A percentile compares a stretch with the other conserved stretches of the same genome.
Conservation (phyloP, 495 filamentous ascomycete genomes). For the Podospora bellae-mahoneyi region DNA sequence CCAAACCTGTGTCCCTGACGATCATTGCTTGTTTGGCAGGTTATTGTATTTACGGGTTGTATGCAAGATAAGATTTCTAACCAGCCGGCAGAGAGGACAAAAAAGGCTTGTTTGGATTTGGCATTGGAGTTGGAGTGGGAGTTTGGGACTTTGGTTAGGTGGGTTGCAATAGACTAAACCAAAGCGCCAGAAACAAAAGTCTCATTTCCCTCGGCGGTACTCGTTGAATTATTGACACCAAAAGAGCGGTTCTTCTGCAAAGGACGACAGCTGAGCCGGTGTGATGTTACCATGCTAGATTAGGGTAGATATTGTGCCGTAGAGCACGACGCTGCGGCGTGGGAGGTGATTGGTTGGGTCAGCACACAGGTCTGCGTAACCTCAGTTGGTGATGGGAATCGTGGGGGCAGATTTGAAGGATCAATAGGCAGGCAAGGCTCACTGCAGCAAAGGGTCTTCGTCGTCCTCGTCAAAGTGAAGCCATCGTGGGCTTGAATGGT, state of each 20-base stretch:
- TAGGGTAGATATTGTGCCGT: not conserved
- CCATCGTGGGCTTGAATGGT: not conserved
- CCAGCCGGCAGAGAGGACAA: not conserved
- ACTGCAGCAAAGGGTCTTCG: not conserved
- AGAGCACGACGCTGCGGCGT: not conserved
- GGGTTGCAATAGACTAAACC: not conserved
- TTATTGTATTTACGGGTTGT: not conserved
- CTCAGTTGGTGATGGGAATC: not conserved
- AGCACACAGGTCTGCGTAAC: not conserved
- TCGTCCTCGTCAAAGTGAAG: not conserved
- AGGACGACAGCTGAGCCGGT: not conserved
- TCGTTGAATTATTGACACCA: not conserved
- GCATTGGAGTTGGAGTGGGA: not conserved
- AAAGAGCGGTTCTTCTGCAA: not conserved
- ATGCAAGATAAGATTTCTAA: not conserved
- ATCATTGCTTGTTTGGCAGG: not conserved
- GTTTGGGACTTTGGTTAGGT: not conserved
- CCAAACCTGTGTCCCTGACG: not conserved
- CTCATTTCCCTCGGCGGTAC: not conserved
- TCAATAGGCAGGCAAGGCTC: not conserved
- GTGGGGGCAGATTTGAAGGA: not conserved
- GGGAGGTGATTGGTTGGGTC: not conserved
- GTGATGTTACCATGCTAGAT: not conserved
- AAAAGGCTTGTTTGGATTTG: not conserved
- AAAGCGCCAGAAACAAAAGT: not conserved